Evolutionary conservation across 2,329 filamentous ascomycete species (phyloP), one percentile per base, ranked within the genome.

Genomic region (Paecilomyces formosus): DNA sequence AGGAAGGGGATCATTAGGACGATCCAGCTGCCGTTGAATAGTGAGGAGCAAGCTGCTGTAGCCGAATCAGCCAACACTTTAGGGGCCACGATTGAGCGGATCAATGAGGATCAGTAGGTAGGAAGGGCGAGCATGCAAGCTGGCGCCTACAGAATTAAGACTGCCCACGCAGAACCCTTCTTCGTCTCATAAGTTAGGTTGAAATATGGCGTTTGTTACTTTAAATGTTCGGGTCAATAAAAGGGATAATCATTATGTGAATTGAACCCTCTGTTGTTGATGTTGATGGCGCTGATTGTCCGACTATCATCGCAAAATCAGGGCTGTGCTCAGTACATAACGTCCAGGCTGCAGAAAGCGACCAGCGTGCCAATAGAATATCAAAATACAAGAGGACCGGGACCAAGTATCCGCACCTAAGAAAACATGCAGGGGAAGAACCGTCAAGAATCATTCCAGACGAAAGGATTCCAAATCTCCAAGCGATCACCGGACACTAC

Each of bases 1-100:
- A 70, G 79, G 33, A 70, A 73, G 54, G 81, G 81, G 0, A 74
- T 82, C 18, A 64, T 79, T 3, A 73, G 70, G 55, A 68, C 69
- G 1, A 61, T 72, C 49, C 59, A 55, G 2, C 61, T 67, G 11
- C 60, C 60, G 3, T 45, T 70, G 33, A 60, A 49, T 26, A 53
- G 52, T n/a, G 61, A 63, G 3, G 67, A 70, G 57, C 53, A 49
- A 9, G 39, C 39, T 18, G 39, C 39, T 8, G n/a, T 45, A 18
- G 18, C 39, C 8, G 39, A 45, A 45, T 45, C 39, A 3, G 39
- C n/a, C 7, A 45, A 18, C 7, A 21, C 15, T 9, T 8, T 18
- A n/a, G 13, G 39, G 2, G 39, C 39, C 39, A 45, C 39, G 8
- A 45, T 45, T 45, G 39, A 18, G 15, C 39, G 39, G 18, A 45